phyloP scores from a whole-genome alignment of 495 filamentous ascomycete species.

The Chaetomium cochliodes region DNA sequence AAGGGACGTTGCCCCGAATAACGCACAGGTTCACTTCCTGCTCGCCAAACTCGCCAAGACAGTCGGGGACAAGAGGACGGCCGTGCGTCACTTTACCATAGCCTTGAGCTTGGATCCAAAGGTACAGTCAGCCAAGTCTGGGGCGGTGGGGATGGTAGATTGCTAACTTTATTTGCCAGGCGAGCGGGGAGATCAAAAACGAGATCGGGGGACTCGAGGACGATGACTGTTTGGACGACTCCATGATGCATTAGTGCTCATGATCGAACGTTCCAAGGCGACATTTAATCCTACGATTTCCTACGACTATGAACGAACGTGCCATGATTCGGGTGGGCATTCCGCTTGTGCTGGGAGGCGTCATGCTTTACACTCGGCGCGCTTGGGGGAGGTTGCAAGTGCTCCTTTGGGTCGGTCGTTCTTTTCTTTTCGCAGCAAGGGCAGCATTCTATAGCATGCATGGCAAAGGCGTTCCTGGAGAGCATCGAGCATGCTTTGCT shows the following conservation, averaged over 20 bases:
- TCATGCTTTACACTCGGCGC: neutral
- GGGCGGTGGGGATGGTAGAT: neutral
- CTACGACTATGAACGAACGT: conserved; percentile 10
- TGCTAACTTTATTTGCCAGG: conserved; percentile 53
- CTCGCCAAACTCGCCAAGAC: conserved; percentile 84
- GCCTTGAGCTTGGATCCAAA: conserved; percentile 96
- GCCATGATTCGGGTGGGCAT: neutral
- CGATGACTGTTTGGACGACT: conserved; percentile 74
- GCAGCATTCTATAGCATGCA: conserved; percentile 30
- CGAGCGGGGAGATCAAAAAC: conserved; percentile 85
- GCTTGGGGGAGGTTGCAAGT: conserved; percentile 1
- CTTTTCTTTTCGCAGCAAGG: conserved; percentile 19
- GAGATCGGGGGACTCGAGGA: conserved; percentile 88
- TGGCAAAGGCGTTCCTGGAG: conserved; percentile 34
- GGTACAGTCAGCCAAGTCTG: conserved; percentile 48
- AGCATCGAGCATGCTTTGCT: conserved; percentile 17
- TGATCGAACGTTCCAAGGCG: conserved; percentile 29
- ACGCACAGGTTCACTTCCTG: conserved; percentile 92
- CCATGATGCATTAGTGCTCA: conserved; percentile 47
- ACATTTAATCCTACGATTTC: conserved; percentile 11
- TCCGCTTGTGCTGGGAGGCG: neutral
- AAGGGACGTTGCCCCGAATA: conserved; percentile 87
- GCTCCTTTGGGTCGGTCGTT: conserved; percentile 9
- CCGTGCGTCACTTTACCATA: conserved; percentile 89
- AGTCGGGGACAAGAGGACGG: conserved; percentile 70